Evolutionary conservation across 129 eudicot genomes (phyloP), one percentile per base, ranked within the genome.

Genomic region (Silybum marianum): DNA sequence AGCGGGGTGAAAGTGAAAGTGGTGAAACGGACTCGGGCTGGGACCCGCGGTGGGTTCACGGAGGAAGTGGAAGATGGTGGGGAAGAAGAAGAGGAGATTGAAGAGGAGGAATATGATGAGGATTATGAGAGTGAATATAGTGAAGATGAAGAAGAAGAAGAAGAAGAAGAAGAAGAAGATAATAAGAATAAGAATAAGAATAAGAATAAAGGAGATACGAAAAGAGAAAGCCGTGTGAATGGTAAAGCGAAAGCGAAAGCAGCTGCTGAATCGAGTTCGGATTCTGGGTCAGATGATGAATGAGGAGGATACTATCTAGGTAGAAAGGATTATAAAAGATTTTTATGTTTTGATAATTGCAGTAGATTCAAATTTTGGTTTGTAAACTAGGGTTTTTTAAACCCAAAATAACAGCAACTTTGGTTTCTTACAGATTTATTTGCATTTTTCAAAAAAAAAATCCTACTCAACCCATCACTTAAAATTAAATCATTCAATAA

Each of bases 111-210:
- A 10, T 85, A 88, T 19, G 90, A 92, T 24, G 98, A 90, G 70
- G 97, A 92, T 68, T 83, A 86, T 54, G 93, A 92, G 93, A 95
- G 99, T 28, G 99, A 95, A 84, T 95, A 95, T 28, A 95, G 99
- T 82, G 98, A 94, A 81, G 98, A 93, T 77, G 97, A 95, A 74
- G 98, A 92, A 14, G 94, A 28, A 28, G 30, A 26, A 26, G 30
- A 28, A 28, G 30, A 26, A 26, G 30, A 26, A 26, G 30, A 26
- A 26, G 30, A 28, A 28, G 30, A 28, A 28, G 30, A 28, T 28
- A 28, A 28, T 28, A 28, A 28, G 30, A 28, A 28, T 28, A 0
- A 28, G 30, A 28, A 89, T 24, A 62, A 40, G 7, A 81, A 82
- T 39, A 74, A 78, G 10, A 26, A 42, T 30, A 85, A 82, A 69